Conservation (phyloP, 352 stramenopile genomes). For the Phytophthora colocasiae region DNA sequence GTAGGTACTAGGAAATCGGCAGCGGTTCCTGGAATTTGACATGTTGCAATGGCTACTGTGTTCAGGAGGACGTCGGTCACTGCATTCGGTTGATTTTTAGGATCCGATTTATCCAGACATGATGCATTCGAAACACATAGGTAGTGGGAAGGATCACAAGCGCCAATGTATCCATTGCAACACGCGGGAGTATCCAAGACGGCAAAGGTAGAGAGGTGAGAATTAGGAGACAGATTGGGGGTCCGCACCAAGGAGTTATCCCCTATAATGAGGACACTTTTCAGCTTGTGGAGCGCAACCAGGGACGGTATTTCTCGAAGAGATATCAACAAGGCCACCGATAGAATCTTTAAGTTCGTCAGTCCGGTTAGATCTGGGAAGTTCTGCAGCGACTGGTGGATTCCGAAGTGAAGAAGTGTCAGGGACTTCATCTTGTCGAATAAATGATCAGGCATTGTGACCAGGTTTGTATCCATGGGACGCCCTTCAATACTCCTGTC, state of each 20-base stretch:
- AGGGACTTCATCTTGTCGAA: slow-evolving; percentile 37
- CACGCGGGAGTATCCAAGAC: slow-evolving; percentile 11
- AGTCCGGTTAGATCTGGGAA: slow-evolving; percentile 26
- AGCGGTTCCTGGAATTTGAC: neutral
- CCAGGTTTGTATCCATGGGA: slow-evolving; percentile 14
- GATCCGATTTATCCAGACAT: slow-evolving; percentile 5
- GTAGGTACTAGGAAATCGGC: neutral
- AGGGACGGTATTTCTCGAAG: slow-evolving; percentile 28
- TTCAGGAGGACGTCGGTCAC: slow-evolving; percentile 11
- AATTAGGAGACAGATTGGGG: neutral
- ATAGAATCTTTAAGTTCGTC: slow-evolving; percentile 30
- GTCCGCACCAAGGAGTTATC: neutral
- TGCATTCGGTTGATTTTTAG: slow-evolving; percentile 5
- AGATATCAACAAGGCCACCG: slow-evolving; percentile 6
- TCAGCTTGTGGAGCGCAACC: slow-evolving; percentile 6
- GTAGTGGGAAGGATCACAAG: slow-evolving; percentile 14
- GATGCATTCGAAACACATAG: neutral
- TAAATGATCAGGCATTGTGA: slow-evolving; percentile 22
- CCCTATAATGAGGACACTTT: neutral
- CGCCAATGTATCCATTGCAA: slow-evolving; percentile 31
- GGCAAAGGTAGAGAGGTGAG: neutral
- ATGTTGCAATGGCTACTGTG: slow-evolving; percentile 5
- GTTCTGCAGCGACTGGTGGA: slow-evolving; percentile 15
- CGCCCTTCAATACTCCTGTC: slow-evolving; percentile 36
- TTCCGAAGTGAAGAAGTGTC: slow-evolving; percentile 31